phyloP scores from a whole-genome alignment of 352 stramenopile species.

The Pythium brachiatum region DNA sequence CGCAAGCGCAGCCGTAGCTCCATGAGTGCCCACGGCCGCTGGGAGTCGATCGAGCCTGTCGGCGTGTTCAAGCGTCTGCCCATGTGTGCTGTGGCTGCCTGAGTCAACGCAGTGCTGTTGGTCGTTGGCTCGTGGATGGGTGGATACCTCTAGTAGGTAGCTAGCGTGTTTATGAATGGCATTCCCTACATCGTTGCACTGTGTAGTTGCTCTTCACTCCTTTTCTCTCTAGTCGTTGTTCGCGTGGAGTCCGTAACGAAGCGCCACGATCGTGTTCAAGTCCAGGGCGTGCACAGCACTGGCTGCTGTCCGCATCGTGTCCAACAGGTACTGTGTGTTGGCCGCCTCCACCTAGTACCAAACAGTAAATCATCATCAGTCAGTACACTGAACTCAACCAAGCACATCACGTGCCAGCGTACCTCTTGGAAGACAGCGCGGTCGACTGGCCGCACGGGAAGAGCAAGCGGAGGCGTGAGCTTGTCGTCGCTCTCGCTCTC shows the following conservation, averaged over 20 bases:
- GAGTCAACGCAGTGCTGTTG: slow-evolving; percentile 13
- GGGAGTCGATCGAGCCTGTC: slow-evolving; percentile 65
- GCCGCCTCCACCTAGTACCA: slow-evolving; percentile 56
- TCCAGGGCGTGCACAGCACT: slow-evolving; percentile 61
- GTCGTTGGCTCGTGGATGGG: neutral
- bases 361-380: slow-evolving; percentile 15
- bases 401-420: neutral
- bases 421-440: slow-evolving; percentile 61
- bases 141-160: neutral
- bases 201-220: neutral
- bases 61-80: slow-evolving; percentile 73
- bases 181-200: neutral
- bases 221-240: neutral
- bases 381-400: neutral
- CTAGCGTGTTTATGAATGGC: neutral
- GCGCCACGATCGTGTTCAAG: slow-evolving; percentile 55
- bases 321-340: slow-evolving; percentile 56
- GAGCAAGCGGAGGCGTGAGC: neutral
- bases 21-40: slow-evolving; percentile 57
- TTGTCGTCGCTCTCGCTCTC: neutral
- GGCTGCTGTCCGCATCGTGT: slow-evolving; percentile 45
- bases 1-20: slow-evolving; percentile 47
- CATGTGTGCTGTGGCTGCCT: slow-evolving; percentile 57
- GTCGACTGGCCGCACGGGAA: slow-evolving; percentile 25
- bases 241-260: slow-evolving; percentile 40